Conservation (phyloP, 2,329 filamentous ascomycete species). For the Fusarium coicis region DNA sequence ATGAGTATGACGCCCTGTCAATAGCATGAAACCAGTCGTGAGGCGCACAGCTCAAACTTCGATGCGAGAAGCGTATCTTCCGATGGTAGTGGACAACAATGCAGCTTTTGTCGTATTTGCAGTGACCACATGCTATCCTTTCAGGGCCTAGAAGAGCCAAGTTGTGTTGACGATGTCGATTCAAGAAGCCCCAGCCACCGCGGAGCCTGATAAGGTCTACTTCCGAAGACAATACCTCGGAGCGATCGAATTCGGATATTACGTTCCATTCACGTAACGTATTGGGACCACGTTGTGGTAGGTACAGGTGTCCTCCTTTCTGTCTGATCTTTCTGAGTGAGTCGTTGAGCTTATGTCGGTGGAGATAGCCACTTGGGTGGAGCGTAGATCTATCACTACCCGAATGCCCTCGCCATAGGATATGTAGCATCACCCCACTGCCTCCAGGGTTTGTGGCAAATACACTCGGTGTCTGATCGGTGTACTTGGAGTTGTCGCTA, state of each 20-base stretch:
- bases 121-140: neutral
- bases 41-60: neutral
- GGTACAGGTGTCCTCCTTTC: neutral
- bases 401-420: neutral
- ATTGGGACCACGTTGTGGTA: neutral
- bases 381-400: neutral
- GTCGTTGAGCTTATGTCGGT: neutral
- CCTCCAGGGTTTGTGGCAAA: neutral
- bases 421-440: neutral
- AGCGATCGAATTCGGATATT: neutral
- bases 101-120: neutral
- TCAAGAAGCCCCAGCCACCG: neutral
- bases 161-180: neutral
- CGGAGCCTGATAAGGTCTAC: neutral
- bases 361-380: neutral
- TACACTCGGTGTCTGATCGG: neutral
- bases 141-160: accelerated
- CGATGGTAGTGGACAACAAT: neutral
- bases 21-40: neutral
- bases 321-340: neutral
- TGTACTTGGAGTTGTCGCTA: neutral
- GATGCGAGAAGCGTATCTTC: neutral
- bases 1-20: neutral
- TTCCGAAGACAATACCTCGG: neutral
- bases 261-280: accelerated